phyloP scores from a whole-genome alignment of 371 early-diverging fungal genomes.

The Nosema muscidifuracis region DNA sequence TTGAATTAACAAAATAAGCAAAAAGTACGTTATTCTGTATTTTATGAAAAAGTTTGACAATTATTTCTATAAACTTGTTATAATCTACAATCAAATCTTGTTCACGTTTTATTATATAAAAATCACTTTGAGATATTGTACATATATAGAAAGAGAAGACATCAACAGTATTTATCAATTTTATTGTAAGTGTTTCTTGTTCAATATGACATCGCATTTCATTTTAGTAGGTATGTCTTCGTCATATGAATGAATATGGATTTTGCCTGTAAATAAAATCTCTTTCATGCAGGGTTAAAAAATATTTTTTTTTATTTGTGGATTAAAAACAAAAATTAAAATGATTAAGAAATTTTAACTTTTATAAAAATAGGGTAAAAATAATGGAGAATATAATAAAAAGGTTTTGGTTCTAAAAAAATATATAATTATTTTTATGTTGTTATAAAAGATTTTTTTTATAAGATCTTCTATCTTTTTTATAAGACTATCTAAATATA shows the following conservation, averaged over 20 bases:
- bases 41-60: constrained; percentile 58
- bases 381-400: no score
- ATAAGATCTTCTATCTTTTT: no score
- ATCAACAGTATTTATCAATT: constrained; percentile 55
- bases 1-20: constrained; percentile 43
- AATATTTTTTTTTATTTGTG: no score
- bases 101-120: constrained; percentile 61
- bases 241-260: constrained; percentile 38
- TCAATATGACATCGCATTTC: constrained; percentile 51
- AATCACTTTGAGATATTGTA: constrained; percentile 52
- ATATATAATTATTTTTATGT: no score
- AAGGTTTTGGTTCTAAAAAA: no score
- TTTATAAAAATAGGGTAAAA: no score
- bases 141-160: constrained; percentile 58
- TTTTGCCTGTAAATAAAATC: constrained; percentile 52
- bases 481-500: no score
- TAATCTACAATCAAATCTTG: constrained; percentile 63
- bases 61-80: constrained; percentile 50
- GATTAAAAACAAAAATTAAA: no score
- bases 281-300: constrained; percentile 47
- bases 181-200: constrained; percentile 46
- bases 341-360: no score
- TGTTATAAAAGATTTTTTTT: no score
- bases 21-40: constrained; percentile 42
- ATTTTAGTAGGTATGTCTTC: constrained; percentile 41